Evolutionary conservation across 2,329 filamentous ascomycete species (phyloP).

Genomic region (Alternaria solani): DNA sequence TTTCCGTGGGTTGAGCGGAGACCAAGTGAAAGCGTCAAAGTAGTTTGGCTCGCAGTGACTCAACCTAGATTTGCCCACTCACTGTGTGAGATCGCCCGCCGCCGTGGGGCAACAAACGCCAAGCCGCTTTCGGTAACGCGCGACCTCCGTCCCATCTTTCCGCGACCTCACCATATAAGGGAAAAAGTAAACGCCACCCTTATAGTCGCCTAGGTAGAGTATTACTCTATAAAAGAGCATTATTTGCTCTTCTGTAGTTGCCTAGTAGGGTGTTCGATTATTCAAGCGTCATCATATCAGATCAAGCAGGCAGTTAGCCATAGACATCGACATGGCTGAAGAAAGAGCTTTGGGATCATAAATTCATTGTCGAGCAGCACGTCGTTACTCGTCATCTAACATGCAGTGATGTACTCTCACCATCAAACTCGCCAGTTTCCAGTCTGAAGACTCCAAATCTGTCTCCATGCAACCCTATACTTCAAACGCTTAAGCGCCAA

Average conservation of each 20-base stretch:
- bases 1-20: conserved; percentile 1
- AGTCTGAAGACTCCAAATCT: not conserved
- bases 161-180: not conserved
- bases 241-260: too few species aligned
- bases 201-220: too few species aligned
- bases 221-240: too few species aligned
- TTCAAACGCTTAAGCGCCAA: conserved; percentile 6
- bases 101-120: conserved; percentile 22
- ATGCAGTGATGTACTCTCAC: not conserved
- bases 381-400: not conserved
- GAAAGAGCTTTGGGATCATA: conserved; percentile 5
- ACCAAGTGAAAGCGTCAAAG: conserved; percentile 9
- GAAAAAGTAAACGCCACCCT: too few species aligned
- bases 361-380: not conserved
- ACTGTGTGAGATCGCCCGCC: conserved; percentile 25
- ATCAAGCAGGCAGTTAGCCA: not conserved
- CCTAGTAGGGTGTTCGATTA: too few species aligned
- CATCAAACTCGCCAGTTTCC: not conserved
- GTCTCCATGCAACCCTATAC: not conserved
- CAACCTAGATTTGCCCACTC: conserved; percentile 37
- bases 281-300: not conserved
- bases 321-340: not conserved
- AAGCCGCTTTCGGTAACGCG: conserved; percentile 5
- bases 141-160: not conserved
- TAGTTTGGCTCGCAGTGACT: conserved; percentile 25